Base-by-base conservation (phyloP, 2,329 filamentous ascomycete genomes). In the Aaosphaeria arxii region DNA sequence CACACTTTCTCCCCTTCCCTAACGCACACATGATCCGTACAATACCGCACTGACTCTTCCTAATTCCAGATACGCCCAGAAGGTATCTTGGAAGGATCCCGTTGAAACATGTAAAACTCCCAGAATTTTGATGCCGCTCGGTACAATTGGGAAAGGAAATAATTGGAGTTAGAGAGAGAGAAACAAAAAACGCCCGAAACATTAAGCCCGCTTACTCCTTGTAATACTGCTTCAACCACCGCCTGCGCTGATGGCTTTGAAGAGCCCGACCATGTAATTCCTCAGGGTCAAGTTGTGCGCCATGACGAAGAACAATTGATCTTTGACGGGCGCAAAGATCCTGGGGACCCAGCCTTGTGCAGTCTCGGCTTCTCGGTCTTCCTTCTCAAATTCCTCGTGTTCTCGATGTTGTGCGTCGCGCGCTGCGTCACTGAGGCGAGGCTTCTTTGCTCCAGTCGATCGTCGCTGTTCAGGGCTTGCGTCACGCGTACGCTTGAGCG, bases 251-350 rank as follows among this genome's bases (percentile, higher is more conserved):
- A 70, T 56, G 7, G 67, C 68, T 53, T 63, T 68, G n/a, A 69
- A 55, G 42, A 71, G 45, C 1, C 62, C 56, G 2, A 58, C 62
- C 58, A 73, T 63, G 32, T 73, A 71, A 44, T 69, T 67, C 46
- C 61, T 67, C 42, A 74, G 52, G 30, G 65, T 70, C 31, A 69
- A 55, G 56, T 90, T 90, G 65, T 89, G 83, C 31, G 84, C 81
- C 72, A 88, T 79, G 40, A 89, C 79, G 66, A 86, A 86, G 61
- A 82, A 87, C 17, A 89, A 70, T 33, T 84, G 80, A 7, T 81
- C 77, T 63, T 84, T 75, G 45, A 87, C 77, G 0, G 84, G 82
- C 41, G 83, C 79, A 70, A 90, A 90, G 30, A 89, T 73, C 48
- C 73, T 74, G 64, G 87, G 82, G 50, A 88, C 86, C 83, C 83